Evolutionary conservation across 2,329 filamentous ascomycete species (phyloP).

Genomic region (Pseudopithomyces chartarum): DNA sequence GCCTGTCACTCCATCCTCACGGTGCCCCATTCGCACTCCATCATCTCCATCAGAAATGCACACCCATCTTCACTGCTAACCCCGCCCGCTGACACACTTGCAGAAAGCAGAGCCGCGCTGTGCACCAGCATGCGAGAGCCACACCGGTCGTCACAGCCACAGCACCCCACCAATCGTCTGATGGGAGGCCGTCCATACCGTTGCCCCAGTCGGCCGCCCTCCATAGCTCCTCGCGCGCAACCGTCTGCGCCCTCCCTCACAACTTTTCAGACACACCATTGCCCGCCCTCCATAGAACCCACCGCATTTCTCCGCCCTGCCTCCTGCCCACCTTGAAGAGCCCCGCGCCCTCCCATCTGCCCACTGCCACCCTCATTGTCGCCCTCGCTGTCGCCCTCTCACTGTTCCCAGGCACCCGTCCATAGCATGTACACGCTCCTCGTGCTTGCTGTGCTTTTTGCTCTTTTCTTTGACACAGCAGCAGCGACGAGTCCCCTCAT

Average conservation of each 20-base stretch:
- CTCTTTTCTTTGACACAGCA: conserved; percentile 31
- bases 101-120: conserved; percentile 22
- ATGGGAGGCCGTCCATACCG: conserved; percentile 7
- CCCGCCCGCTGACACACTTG: conserved; percentile 20
- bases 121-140: conserved; percentile 23
- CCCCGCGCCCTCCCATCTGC: conserved; percentile 1
- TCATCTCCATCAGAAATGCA: conserved; percentile 19
- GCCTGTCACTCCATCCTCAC: conserved; percentile 22
- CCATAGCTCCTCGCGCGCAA: conserved; percentile 15
- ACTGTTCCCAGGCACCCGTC: conserved; percentile 29
- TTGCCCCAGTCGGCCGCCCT: conserved; percentile 32
- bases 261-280: conserved; percentile 14
- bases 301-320: not conserved
- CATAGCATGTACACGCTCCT: conserved; percentile 38
- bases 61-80: conserved; percentile 34
- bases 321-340: not conserved
- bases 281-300: conserved; percentile 2
- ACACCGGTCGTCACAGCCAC: conserved; percentile 32
- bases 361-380: conserved; percentile 9
- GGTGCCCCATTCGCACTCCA: conserved; percentile 26
- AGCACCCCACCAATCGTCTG: conserved; percentile 18
- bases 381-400: conserved; percentile 15
- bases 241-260: conserved; percentile 17
- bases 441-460: conserved; percentile 29
- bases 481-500: conserved; percentile 32